phyloP scores from a whole-genome alignment of 768 basidiomycete species.

The Kwoniella sp. region DNA sequence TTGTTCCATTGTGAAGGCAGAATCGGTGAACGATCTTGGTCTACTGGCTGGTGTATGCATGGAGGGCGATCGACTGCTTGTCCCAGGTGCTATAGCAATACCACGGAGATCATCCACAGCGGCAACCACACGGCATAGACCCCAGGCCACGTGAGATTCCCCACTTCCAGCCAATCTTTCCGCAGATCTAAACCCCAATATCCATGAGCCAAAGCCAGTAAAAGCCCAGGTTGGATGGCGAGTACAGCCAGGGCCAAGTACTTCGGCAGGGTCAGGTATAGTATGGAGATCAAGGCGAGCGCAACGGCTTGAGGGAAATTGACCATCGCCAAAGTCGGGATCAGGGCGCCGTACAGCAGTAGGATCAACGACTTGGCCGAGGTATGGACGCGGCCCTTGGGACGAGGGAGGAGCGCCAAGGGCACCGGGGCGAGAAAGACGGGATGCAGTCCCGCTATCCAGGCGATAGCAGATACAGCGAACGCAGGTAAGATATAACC shows the following conservation, averaged over 20 bases:
- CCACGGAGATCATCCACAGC: slow-evolving; percentile 29
- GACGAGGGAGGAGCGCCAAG: not conserved
- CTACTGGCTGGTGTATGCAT: too few species aligned
- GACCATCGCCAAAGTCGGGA: slow-evolving; percentile 81
- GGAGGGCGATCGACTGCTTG: too few species aligned
- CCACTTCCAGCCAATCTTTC: slow-evolving; percentile 31
- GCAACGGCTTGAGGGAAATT: slow-evolving; percentile 86
- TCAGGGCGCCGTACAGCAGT: slow-evolving; percentile 80
- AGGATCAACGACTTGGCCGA: slow-evolving; percentile 65
- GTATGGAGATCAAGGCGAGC: slow-evolving; percentile 62
- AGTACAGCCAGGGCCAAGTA: slow-evolving; percentile 6
- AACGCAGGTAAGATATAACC: slow-evolving; percentile 58
- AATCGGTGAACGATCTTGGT: too few species aligned
- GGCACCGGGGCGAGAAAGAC: not conserved
- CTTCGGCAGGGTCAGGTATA: slow-evolving; percentile 23
- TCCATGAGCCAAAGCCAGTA: not conserved
- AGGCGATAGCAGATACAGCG: slow-evolving; percentile 15
- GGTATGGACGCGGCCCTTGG: not conserved
- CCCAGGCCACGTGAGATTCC: slow-evolving; percentile 41
- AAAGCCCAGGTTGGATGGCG: slow-evolving; percentile 14
- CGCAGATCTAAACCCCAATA: slow-evolving; percentile 16
- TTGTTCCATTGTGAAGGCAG: too few species aligned
- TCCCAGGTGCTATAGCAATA: not conserved
- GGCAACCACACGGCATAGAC: slow-evolving; percentile 40
- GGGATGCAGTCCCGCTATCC: slow-evolving; percentile 20